Evolutionary conservation across 768 basidiomycete genomes (phyloP).

Genomic region (Lenzites betulinus): DNA sequence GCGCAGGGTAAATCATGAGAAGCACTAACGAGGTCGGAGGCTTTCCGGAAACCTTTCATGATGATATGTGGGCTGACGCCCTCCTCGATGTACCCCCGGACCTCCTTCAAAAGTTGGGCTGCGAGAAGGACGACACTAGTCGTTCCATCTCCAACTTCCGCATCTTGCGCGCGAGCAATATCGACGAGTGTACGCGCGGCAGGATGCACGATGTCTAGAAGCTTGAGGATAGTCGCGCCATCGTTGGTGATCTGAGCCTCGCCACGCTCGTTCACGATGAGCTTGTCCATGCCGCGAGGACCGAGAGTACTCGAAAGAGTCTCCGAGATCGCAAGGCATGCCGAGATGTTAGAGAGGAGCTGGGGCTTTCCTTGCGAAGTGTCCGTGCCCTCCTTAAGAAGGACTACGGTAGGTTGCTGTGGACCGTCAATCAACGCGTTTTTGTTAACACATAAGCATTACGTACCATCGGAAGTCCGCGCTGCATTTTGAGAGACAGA

Average conservation of each 20-base stretch:
- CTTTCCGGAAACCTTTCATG: conserved; percentile 93
- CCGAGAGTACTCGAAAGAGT: conserved; percentile 95
- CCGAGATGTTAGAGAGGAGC: conserved; percentile 92
- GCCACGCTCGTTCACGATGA: conserved; percentile 91
- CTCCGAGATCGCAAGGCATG: conserved; percentile 91
- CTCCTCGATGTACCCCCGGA: conserved; percentile 90
- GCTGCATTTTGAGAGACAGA: conserved; percentile 66
- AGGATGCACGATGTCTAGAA: conserved; percentile 97
- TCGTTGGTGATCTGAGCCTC: conserved; percentile 99
- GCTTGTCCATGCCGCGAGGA: conserved; percentile 98
- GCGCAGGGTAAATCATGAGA: not conserved
- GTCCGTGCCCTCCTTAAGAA: conserved; percentile 95
- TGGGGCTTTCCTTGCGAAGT: conserved; percentile 93
- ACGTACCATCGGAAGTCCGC: conserved; percentile 74
- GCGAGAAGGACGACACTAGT: conserved; percentile 95
- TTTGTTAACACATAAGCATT: not conserved
- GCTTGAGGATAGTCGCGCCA: conserved; percentile 96
- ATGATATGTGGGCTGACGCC: conserved; percentile 97
- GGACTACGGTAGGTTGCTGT: conserved; percentile 97
- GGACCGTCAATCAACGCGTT: conserved; percentile 1
- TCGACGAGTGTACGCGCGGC: conserved; percentile 98
- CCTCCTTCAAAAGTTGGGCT: conserved; percentile 92
- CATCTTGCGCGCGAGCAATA: conserved; percentile 97
- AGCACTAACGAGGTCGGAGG: conserved; percentile 74
- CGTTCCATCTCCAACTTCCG: conserved; percentile 97